These are phyloP conservation scores for Annulohypoxylon nitens DNA, from an alignment of 495 filamentous ascomycete species.

Conservation along the genomic window DNA sequence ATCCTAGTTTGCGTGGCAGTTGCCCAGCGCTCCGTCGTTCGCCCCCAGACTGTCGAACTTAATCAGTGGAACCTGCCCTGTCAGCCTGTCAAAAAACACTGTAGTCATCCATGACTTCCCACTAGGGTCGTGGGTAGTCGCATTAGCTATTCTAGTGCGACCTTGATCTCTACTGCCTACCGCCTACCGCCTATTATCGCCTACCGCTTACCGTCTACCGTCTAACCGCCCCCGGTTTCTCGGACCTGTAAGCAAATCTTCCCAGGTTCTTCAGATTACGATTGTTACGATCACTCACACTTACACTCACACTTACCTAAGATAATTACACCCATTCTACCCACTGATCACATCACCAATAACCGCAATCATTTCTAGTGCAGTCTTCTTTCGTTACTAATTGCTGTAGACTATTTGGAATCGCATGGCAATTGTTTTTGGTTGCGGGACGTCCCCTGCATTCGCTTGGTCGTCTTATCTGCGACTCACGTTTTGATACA, in stretches of 20 bases:
- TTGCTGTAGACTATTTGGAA: constrained; percentile 12
- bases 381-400: neutral
- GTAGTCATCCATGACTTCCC: constrained; percentile 4
- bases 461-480: constrained; percentile 28
- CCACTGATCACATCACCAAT: neutral
- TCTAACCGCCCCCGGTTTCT: too few relatives aligned
- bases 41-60: constrained; percentile 6
- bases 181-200: neutral
- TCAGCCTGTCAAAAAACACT: constrained; percentile 4
- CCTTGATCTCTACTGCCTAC: constrained; percentile 10
- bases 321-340: neutral
- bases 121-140: constrained; percentile 10
- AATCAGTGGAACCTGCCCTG: constrained; percentile 12
- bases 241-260: constrained; percentile 2
- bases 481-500: constrained; percentile 35
- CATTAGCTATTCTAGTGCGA: constrained; percentile 26
- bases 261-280: neutral
- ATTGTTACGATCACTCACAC: neutral
- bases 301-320: neutral
- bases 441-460: neutral
- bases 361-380: neutral
- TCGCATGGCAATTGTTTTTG: constrained; percentile 19
- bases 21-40: neutral
- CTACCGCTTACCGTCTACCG: neutral
- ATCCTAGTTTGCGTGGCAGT: constrained; percentile 7